Percentiles rank a stretch among this genome's conserved stretches.
These are phyloP conservation scores for Meyerozyma elateridarum DNA, from an alignment of 1,139 yeast genomes.

Conservation along the genomic window DNA sequence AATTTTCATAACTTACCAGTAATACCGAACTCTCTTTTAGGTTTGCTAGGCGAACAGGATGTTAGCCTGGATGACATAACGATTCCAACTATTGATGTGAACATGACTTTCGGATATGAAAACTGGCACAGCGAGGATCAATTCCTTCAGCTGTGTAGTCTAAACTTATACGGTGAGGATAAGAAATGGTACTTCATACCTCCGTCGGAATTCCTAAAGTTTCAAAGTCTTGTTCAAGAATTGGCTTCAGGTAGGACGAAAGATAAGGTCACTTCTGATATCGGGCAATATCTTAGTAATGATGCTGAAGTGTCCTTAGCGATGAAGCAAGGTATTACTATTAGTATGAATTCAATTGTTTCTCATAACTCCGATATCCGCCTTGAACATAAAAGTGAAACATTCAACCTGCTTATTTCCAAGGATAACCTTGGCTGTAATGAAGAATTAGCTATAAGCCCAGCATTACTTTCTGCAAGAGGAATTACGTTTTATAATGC, in stretches of 20 bases:
- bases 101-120: conserved; percentile 66
- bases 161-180: conserved; percentile 64
- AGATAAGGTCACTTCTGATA: conserved; percentile 21
- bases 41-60: conserved; percentile 31
- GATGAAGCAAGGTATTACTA: no score
- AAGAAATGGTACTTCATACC: conserved; percentile 82
- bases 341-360: no score
- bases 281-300: no score
- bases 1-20: conserved; percentile 63
- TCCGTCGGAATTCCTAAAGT: conserved; percentile 58
- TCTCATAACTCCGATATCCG: conserved; percentile 21
- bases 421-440: no score
- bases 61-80: conserved; percentile 38
- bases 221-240: conserved; percentile 43
- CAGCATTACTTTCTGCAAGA: conserved; percentile 37
- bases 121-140: conserved; percentile 80
- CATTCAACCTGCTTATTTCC: conserved; percentile 9
- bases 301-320: no score
- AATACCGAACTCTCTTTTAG: conserved; percentile 48
- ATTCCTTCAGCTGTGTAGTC: conserved; percentile 61
- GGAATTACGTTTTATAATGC: conserved; percentile 46
- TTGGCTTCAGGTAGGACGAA: conserved; percentile 13
- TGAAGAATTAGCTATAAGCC: conserved; percentile 45
- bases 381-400: conserved; percentile 13
- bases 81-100: conserved; percentile 33